These are phyloP conservation scores for Trichosporon inkin DNA, from an alignment of 1,284 basidiomycete species.

Conservation along the genomic window DNA sequence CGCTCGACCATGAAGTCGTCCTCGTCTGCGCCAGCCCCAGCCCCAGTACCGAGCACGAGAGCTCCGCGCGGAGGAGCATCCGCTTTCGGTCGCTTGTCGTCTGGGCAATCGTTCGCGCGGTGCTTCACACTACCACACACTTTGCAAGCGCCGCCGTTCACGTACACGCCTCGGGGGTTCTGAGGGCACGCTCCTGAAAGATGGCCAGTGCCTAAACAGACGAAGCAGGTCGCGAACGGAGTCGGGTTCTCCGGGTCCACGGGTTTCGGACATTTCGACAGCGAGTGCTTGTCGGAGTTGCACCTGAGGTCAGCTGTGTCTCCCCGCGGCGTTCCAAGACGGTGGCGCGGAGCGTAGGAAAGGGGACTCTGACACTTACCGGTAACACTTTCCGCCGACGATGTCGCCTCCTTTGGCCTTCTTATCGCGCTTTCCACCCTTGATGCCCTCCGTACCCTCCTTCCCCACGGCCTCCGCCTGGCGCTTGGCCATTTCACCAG, in stretches of 20 bases:
- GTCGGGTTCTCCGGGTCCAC: conserved; percentile 64
- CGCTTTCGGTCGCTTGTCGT: conserved; percentile 19
- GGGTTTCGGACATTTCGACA: conserved; percentile 69
- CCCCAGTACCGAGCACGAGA: conserved; percentile 26
- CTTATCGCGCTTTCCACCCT: conserved; percentile 32
- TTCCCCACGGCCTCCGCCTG: conserved; percentile 10
- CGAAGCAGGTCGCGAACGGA: conserved; percentile 87
- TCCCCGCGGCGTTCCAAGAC: not conserved
- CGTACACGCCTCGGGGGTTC: conserved; percentile 81
- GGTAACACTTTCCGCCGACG: conserved; percentile 71
- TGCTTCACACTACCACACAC: conserved; percentile 79
- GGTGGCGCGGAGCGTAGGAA: not conserved
- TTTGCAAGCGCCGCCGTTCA: conserved; percentile 85
- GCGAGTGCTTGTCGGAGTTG: conserved; percentile 71
- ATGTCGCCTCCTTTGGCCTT: conserved; percentile 33
- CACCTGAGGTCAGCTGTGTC: conserved; percentile 57
- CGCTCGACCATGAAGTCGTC: conserved; percentile 82
- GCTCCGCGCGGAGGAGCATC: not conserved
- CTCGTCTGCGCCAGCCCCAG: conserved; percentile 71
- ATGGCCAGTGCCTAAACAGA: conserved; percentile 76
- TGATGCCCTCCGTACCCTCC: conserved; percentile 16
- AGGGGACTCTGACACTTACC: conserved; percentile 54
- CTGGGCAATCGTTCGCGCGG: conserved; percentile 74
- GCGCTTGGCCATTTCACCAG: conserved; percentile 14
- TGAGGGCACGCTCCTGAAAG: conserved; percentile 74